phyloP scores from a whole-genome alignment of 768 basidiomycete genomes.

The Heimioporus sp. region DNA sequence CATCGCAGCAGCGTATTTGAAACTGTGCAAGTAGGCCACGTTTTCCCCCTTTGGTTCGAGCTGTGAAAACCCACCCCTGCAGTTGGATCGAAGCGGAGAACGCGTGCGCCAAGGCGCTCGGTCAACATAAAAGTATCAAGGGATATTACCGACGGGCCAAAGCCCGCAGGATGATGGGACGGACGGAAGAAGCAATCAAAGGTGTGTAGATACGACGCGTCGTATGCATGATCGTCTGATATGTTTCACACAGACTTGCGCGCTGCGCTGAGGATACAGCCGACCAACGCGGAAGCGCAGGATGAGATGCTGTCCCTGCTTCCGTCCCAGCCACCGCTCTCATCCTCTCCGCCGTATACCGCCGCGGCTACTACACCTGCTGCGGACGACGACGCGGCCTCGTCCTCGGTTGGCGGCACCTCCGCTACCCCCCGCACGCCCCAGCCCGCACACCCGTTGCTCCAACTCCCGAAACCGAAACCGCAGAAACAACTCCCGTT shows the following conservation, averaged over 20 bases:
- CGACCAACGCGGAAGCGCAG: slow-evolving; percentile 60
- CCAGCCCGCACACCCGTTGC: slow-evolving; percentile 26
- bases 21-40: slow-evolving; percentile 59
- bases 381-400: slow-evolving; percentile 19
- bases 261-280: slow-evolving; percentile 58
- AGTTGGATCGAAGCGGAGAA: slow-evolving; percentile 74
- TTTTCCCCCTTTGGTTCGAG: slow-evolving; percentile 11
- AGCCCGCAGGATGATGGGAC: slow-evolving; percentile 59
- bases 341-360: slow-evolving; percentile 8
- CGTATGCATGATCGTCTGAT: too few relatives aligned
- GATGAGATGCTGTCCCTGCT: slow-evolving; percentile 49
- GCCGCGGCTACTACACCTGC: too few relatives aligned
- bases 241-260: slow-evolving; percentile 48
- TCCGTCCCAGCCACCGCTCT: slow-evolving; percentile 17
- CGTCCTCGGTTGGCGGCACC: slow-evolving; percentile 27
- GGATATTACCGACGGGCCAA: slow-evolving; percentile 69
- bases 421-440: slow-evolving; percentile 11
- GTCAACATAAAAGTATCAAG: slow-evolving; percentile 66
- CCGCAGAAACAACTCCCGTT: slow-evolving; percentile 52
- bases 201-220: slow-evolving; percentile 34
- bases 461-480: slow-evolving; percentile 42
- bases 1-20: slow-evolving; percentile 71
- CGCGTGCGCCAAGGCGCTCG: slow-evolving; percentile 63
- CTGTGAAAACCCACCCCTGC: slow-evolving; percentile 3
- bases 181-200: slow-evolving; percentile 55